Evolutionary conservation across 805 yeast genomes (phyloP), one percentile per base, ranked within the genome.

Genomic region (Saccharomycopsis fermentans): DNA sequence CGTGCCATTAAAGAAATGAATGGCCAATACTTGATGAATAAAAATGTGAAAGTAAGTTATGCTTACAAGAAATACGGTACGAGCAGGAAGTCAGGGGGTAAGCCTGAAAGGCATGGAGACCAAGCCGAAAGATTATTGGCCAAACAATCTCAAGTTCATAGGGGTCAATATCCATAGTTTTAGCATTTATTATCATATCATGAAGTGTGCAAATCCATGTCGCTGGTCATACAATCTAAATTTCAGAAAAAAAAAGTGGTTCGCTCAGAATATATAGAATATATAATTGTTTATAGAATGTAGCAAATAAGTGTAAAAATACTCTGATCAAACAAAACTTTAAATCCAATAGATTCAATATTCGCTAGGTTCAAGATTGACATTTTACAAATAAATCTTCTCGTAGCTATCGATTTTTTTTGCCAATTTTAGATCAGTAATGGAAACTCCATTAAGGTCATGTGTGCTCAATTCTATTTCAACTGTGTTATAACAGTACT

Each of bases 101-200:
- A 78, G 59, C 67, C 78, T 59, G 81, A 81, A 19, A 76, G 79
- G 54, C 95, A 88, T 65, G 97, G 97, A n/a, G 91, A 86, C 64
- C 78, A 77, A 40, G 81, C 82, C 0, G 97, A 91, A 68, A 75
- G 97, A 64, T 63, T 78, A 56, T 74, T 90, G 57, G 91, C 92
- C 11, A 74, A 73, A 39, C 82, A 80, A 64, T 90, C 90, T n/a
- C 50, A 43, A 21, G 29, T 24, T 2, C 50, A 43, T 43, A 43
- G 26, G 12, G 24, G 16, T 24, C 11, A 24, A 43, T 43, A 16
- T 21, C 3, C 14, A 21, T 43, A 43, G 6, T 21, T 4, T 8
- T 19, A 8, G 16, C 29, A 11, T 16, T 19, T 39, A 14, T 43
- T 3, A 43, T 40, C 35, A 32, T 17, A 27, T 27, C 4, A n/a